Percentiles rank a stretch among this genome's conserved stretches.
phyloP scores from a whole-genome alignment of 2,329 filamentous ascomycete species.

The Helotiales sp. region DNA sequence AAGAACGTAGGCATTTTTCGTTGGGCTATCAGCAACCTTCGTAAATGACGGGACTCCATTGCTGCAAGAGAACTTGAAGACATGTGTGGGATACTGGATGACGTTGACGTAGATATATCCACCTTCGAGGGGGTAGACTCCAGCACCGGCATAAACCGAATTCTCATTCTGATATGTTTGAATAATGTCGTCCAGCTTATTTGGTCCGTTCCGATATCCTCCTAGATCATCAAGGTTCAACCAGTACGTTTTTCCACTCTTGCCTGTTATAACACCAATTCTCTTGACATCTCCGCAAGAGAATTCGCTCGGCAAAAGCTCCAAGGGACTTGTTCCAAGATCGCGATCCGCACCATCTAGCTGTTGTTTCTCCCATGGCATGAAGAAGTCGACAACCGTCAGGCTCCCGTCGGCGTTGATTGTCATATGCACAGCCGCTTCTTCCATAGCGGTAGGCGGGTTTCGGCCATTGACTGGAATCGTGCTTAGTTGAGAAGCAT shows the following conservation, averaged over 20 bases:
- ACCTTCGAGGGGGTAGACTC: slow-evolving; percentile 46
- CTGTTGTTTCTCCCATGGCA: slow-evolving; percentile 49
- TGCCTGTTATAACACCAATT: slow-evolving; percentile 51
- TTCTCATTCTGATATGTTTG: slow-evolving; percentile 47
- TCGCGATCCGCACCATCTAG: slow-evolving; percentile 51
- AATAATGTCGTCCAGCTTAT: slow-evolving; percentile 44
- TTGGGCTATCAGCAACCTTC: slow-evolving; percentile 50
- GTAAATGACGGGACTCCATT: slow-evolving; percentile 53
- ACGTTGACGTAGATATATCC: slow-evolving; percentile 52
- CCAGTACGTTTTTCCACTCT: slow-evolving; percentile 51
- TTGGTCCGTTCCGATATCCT: slow-evolving; percentile 47
- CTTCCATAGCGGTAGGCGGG: slow-evolving; percentile 46
- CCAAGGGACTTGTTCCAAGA: slow-evolving; percentile 46
- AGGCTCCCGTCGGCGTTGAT: slow-evolving; percentile 45
- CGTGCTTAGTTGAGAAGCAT: slow-evolving; percentile 45
- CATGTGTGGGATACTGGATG: slow-evolving; percentile 53
- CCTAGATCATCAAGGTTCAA: slow-evolving; percentile 49
- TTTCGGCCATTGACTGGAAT: slow-evolving; percentile 45
- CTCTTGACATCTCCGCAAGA: slow-evolving; percentile 44
- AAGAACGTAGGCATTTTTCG: slow-evolving; percentile 51
- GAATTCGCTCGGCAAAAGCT: slow-evolving; percentile 45
- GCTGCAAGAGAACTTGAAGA: slow-evolving; percentile 58
- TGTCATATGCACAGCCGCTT: slow-evolving; percentile 50
- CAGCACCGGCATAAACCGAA: slow-evolving; percentile 49
- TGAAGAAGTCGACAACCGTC: slow-evolving; percentile 49